Evolutionary conservation across 2,329 filamentous ascomycete genomes (phyloP), one percentile per base, ranked within the genome.

Genomic region (Fusarium sp.): DNA sequence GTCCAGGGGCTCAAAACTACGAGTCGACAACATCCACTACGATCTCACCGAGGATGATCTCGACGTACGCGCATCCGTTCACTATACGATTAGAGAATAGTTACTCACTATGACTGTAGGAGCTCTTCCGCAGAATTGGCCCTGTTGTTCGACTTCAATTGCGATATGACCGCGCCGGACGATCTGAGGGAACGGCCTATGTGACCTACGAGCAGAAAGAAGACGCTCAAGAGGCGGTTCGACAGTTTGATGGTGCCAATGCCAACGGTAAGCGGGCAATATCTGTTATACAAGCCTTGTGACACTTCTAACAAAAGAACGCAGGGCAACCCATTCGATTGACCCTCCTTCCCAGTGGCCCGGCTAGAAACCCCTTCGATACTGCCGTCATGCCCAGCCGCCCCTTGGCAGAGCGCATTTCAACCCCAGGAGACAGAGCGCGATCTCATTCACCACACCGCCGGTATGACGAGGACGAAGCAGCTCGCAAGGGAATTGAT

Each of bases 21-120:
- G 90, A 70, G 90, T 97, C 66, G 93, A 96, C 67, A 97, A 97
- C 77, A 83, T 97, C 62, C 94, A 97, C 79, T 97, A 97, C 79
- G 94, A 97, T 65, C 85, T 97, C 68, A 94, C 91, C 11, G 89
- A 95, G 79, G 89, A 90, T 36, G 94, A 97, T 76, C 85, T 97
- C 58, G 87, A 91, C 75, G 93, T 96, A 81, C 61, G 80, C 53
- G 9, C 31, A 34, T 14, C 16, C 36, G 25, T 9, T 11, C 10
- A 10, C 42, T 3, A 16, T 25, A 44, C 16, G 42, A 13, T 23
- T 14, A 9, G 10, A 20, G 9, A 40, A 16, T 40, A 50, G 54
- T 49, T 27, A 49, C 78, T 82, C 25, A 81, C 69, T 34, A 8
- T 42, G 51, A 4, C 16, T 55, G 13, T 69, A 97, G 93, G 92